Conservation (phyloP, 768 basidiomycete species). For the Chlorophyllum brunneum region DNA sequence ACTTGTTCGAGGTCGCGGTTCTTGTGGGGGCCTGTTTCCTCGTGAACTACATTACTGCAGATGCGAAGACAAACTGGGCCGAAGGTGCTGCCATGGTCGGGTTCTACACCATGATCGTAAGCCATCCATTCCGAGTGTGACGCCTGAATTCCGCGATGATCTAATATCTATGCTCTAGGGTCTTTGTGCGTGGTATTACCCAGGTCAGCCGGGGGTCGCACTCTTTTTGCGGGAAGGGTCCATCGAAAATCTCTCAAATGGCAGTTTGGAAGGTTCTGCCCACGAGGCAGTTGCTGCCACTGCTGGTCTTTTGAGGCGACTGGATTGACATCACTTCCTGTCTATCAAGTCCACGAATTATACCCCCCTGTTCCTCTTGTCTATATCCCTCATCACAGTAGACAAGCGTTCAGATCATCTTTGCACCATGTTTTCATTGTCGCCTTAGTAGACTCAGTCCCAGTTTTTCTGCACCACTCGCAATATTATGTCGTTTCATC, state of each 20-base stretch:
- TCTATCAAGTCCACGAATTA: too few relatives aligned
- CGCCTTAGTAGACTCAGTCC: too few relatives aligned
- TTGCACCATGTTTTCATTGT: too few relatives aligned
- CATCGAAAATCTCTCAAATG: constrained; percentile 31
- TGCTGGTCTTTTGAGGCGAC: too few relatives aligned
- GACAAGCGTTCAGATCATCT: too few relatives aligned
- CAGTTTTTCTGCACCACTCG: too few relatives aligned
- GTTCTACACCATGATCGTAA: constrained; percentile 66
- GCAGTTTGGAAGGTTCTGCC: not conserved
- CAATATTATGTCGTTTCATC: too few relatives aligned
- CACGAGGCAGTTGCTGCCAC: not conserved
- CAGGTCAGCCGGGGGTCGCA: constrained; percentile 48
- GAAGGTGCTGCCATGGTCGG: constrained; percentile 65
- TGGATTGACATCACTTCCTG: too few relatives aligned
- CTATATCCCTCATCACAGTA: too few relatives aligned
- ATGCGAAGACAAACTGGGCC: constrained; percentile 77
- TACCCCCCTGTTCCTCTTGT: too few relatives aligned
- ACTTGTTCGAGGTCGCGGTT: constrained; percentile 64
- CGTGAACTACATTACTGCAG: constrained; percentile 78
- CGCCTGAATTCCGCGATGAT: not conserved
- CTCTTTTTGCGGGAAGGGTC: constrained; percentile 38
- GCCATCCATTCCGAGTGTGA: constrained; percentile 11
- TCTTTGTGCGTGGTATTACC: constrained; percentile 65
- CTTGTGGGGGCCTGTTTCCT: constrained; percentile 68
- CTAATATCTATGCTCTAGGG: constrained; percentile 34